Conservation (phyloP, 306 rosid species). For the Citrullus colocynthis region DNA sequence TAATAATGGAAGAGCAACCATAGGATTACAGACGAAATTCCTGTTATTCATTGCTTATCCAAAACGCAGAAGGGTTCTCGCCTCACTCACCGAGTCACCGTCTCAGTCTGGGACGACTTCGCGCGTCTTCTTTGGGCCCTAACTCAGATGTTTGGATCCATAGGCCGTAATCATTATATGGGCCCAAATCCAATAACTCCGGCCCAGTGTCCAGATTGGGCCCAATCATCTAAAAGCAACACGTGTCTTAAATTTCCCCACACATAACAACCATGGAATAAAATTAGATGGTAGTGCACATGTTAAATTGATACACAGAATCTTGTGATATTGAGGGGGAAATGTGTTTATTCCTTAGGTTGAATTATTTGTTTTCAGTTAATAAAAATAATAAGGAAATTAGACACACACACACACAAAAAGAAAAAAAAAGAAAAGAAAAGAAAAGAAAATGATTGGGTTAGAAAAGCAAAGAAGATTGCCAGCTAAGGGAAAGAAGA, state of each 20-base stretch:
- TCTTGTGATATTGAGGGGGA: neutral
- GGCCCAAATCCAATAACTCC: neutral
- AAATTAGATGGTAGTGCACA: neutral
- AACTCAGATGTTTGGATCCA: neutral
- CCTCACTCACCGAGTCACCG: neutral
- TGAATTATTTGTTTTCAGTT: neutral
- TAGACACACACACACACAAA: neutral
- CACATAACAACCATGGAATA: neutral
- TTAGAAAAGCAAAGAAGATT: neutral
- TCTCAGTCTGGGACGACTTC: neutral
- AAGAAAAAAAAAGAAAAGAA: too few species aligned
- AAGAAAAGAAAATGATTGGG: too few species aligned
- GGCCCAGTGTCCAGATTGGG: neutral
- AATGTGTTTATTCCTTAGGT: neutral
- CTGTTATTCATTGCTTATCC: constrained; percentile 11
- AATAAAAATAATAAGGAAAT: too few species aligned
- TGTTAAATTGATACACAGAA: neutral
- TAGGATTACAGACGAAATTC: constrained; percentile 17
- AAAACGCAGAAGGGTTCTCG: neutral
- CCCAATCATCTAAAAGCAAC: neutral
- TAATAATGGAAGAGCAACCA: neutral
- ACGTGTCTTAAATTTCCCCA: neutral
- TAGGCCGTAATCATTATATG: too few species aligned
- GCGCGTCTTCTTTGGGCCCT: neutral
- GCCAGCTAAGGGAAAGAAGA: neutral